These are phyloP conservation scores for Fusarium fujikuroi DNA, from an alignment of 2,329 filamentous ascomycete species.

Conservation along the genomic window DNA sequence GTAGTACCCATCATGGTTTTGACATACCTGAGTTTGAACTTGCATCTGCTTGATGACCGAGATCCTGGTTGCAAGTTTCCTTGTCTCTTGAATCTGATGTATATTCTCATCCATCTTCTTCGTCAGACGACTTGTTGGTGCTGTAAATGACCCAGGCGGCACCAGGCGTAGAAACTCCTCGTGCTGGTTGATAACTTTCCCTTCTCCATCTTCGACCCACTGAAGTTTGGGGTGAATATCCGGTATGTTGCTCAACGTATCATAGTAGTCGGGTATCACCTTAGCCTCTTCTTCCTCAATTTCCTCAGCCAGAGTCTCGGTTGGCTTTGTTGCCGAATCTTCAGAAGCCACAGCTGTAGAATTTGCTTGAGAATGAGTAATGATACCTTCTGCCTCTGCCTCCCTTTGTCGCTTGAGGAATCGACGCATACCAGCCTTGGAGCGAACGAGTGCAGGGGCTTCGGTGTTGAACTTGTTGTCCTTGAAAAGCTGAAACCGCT, in stretches of 20 bases:
- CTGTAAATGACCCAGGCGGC: slow-evolving; percentile 77
- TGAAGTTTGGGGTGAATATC: slow-evolving; percentile 81
- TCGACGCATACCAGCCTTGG: slow-evolving; percentile 87
- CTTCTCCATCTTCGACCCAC: slow-evolving; percentile 91
- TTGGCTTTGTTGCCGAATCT: slow-evolving; percentile 58
- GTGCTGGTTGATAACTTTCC: slow-evolving; percentile 86
- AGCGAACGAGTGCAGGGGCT: slow-evolving; percentile 86
- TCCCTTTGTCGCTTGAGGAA: slow-evolving; percentile 84
- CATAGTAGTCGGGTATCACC: slow-evolving; percentile 94
- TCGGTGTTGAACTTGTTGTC: slow-evolving; percentile 86
- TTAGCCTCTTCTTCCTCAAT: slow-evolving; percentile 89
- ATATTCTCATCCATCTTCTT: slow-evolving; percentile 91
- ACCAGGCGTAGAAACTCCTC: slow-evolving; percentile 86
- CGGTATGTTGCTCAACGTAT: slow-evolving; percentile 84
- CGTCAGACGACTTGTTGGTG: slow-evolving; percentile 78
- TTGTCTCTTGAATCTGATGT: slow-evolving; percentile 93
- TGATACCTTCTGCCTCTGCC: slow-evolving; percentile 62
- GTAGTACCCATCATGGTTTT: neutral
- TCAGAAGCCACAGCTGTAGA: slow-evolving; percentile 54
- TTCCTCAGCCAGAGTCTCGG: slow-evolving; percentile 90
- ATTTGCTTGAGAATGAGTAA: slow-evolving; percentile 54
- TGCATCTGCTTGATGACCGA: slow-evolving; percentile 99
- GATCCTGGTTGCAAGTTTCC: slow-evolving; percentile 96
- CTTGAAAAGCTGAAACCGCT: slow-evolving; percentile 86
- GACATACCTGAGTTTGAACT: slow-evolving; percentile 86